Percentiles rank a stretch among this genome's conserved stretches.
phyloP scores from a whole-genome alignment of 768 basidiomycete genomes.

The Mrakia hoshinonis region DNA sequence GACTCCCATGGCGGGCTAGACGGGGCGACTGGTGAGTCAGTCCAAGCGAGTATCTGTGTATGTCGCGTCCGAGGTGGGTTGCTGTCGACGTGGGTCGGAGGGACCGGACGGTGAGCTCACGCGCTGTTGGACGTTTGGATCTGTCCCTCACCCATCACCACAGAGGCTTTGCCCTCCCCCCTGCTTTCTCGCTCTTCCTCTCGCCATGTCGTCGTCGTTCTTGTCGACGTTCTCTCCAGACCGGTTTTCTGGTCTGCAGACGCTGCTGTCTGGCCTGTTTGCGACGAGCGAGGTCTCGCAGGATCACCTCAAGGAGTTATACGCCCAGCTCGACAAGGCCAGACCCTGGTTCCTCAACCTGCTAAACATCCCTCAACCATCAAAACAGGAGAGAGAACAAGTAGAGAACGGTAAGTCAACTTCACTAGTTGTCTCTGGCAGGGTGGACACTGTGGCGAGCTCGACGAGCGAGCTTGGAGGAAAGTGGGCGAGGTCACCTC shows the following conservation, averaged over 20 bases:
- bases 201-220: not conserved
- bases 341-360: slow-evolving; percentile 52
- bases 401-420: slow-evolving; percentile 33
- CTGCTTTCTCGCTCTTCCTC: not conserved
- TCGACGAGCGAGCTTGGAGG: not conserved
- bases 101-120: no score
- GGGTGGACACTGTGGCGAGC: not conserved
- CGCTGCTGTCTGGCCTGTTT: slow-evolving; percentile 15
- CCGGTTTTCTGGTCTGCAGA: slow-evolving; percentile 7
- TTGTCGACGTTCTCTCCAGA: slow-evolving; percentile 1
- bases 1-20: slow-evolving; percentile 64
- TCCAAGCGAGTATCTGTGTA: no score
- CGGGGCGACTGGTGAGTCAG: no score
- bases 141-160: not conserved
- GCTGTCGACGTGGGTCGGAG: no score
- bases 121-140: no score
- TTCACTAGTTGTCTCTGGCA: not conserved
- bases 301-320: slow-evolving; percentile 31
- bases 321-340: slow-evolving; percentile 34
- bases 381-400: slow-evolving; percentile 31
- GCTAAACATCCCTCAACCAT: slow-evolving; percentile 32
- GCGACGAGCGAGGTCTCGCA: slow-evolving; percentile 1
- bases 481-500: not conserved
- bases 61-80: no score
- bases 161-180: slow-evolving; percentile 3